phyloP scores from a whole-genome alignment of 2,329 filamentous ascomycete species.

The Berkeleyomyces rouxiae region DNA sequence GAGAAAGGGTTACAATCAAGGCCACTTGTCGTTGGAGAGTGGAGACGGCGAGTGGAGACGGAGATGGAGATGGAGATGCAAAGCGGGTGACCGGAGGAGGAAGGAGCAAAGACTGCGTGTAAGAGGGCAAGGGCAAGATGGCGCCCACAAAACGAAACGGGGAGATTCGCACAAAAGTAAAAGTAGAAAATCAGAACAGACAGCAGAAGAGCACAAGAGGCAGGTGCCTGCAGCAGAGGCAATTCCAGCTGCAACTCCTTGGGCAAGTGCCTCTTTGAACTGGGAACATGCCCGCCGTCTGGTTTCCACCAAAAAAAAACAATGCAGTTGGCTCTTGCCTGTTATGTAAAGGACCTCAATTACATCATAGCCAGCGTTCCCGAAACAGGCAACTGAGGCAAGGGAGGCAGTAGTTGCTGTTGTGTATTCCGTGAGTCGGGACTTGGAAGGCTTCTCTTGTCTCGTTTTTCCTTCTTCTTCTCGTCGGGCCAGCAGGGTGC shows the following conservation, averaged over 20 bases:
- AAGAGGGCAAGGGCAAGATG: conserved; percentile 12
- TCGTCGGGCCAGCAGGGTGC: too few species aligned
- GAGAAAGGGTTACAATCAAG: too few species aligned
- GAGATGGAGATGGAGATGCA: neutral
- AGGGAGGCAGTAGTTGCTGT: neutral
- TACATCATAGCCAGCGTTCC: neutral
- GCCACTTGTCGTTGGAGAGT: neutral
- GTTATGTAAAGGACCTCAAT: neutral
- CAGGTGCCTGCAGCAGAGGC: neutral
- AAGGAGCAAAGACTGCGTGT: neutral
- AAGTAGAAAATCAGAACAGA: neutral
- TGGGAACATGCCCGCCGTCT: neutral
- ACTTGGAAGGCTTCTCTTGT: too few species aligned
- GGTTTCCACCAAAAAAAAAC: too few species aligned
- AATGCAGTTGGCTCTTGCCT: neutral
- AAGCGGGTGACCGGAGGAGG: neutral
- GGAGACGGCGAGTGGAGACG: neutral
- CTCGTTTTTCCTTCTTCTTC: too few species aligned
- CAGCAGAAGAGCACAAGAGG: neutral
- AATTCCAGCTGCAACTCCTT: neutral
- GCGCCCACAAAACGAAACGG: conserved; percentile 1
- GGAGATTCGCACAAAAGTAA: neutral
- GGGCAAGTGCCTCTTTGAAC: neutral
- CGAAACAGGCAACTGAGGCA: neutral
- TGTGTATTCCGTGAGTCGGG: too few species aligned